These are phyloP conservation scores for Talaromyces sp. DNA, from an alignment of 2,329 filamentous ascomycete species.

Conservation along the genomic window DNA sequence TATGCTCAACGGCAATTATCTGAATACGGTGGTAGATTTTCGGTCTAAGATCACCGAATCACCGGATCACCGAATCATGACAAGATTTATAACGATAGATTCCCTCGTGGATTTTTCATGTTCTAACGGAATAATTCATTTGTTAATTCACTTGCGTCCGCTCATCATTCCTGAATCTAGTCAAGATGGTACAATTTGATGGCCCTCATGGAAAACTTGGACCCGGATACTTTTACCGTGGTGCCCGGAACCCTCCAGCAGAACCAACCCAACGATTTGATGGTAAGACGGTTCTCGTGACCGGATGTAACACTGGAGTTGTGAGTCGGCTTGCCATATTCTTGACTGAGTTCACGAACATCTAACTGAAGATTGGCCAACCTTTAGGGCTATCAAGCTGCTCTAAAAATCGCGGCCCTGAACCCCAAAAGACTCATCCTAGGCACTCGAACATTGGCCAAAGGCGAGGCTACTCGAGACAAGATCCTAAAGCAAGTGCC, in stretches of 20 bases:
- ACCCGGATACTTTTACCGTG: neutral
- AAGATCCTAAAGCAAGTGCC: slow-evolving; percentile 5
- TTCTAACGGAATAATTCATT: too few species aligned
- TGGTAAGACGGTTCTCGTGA: slow-evolving; percentile 14
- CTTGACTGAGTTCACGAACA: neutral
- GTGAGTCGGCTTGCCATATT: neutral
- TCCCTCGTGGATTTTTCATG: neutral
- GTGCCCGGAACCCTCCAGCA: slow-evolving; percentile 13
- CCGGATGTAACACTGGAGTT: slow-evolving; percentile 13
- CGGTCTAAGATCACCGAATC: slow-evolving; percentile 8
- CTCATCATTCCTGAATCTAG: neutral
- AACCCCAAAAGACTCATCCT: slow-evolving; percentile 14
- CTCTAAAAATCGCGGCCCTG: slow-evolving; percentile 12
- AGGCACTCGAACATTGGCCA: slow-evolving; percentile 12
- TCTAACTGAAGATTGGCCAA: neutral
- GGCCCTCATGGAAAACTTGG: slow-evolving; percentile 4
- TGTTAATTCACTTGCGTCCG: neutral
- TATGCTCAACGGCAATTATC: neutral
- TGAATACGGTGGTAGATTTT: neutral
- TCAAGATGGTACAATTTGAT: slow-evolving; percentile 16
- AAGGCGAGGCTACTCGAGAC: slow-evolving; percentile 11
- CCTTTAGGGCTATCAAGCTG: slow-evolving; percentile 12
- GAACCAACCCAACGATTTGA: slow-evolving; percentile 8
- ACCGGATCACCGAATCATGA: slow-evolving; percentile 14
- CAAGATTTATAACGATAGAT: neutral